Evolutionary conservation across 75 land plant species (phyloP).

Genomic region (Pseudotsuga menziesii): DNA sequence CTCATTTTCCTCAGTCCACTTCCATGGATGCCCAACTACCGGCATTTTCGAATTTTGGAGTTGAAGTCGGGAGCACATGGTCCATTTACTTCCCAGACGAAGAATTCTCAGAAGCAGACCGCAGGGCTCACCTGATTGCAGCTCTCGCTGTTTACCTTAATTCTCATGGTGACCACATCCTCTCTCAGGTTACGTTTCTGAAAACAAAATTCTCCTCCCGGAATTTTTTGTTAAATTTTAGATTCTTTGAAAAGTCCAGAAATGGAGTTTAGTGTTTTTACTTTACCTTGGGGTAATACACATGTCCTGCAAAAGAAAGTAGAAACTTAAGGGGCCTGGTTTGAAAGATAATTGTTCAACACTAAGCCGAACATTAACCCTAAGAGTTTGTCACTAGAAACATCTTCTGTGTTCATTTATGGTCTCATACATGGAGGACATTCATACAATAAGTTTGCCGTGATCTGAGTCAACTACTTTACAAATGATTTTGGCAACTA

Average conservation of each 20-base stretch:
- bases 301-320: too few species aligned
- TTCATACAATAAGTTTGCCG: too few species aligned
- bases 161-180: constrained; percentile 24
- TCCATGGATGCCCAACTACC: constrained; percentile 5
- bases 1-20: neutral
- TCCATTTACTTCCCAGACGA: constrained; percentile 38
- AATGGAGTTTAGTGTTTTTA: neutral
- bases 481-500: too few species aligned
- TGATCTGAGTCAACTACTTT: too few species aligned
- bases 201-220: neutral
- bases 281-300: too few species aligned
- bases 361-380: too few species aligned
- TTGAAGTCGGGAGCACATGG: constrained; percentile 20
- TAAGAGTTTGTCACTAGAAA: too few species aligned
- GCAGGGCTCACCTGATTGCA: constrained; percentile 22
- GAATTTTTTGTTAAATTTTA: neutral
- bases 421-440: too few species aligned
- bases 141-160: constrained; percentile 36
- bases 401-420: too few species aligned
- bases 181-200: constrained; percentile 36
- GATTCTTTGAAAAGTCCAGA: neutral
- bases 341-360: too few species aligned
- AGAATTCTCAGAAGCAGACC: constrained; percentile 22
- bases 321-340: too few species aligned
- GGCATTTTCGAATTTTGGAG: neutral